Percentiles rank a stretch among this genome's conserved stretches.
Evolutionary conservation across 306 rosid genomes (phyloP).

Genomic region (Astragalus glycyphyllos): DNA sequence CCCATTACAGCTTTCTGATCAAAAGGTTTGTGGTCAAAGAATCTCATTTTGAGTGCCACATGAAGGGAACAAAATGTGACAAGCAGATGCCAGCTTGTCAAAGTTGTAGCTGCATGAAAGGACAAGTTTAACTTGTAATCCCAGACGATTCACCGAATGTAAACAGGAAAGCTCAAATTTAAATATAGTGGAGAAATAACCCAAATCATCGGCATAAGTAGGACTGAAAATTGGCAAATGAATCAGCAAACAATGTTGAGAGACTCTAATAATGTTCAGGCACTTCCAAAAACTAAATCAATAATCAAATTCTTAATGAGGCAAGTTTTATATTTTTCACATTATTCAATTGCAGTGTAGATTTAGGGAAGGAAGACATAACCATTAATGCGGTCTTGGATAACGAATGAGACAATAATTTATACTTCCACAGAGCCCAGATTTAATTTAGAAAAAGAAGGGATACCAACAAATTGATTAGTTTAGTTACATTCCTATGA

Average conservation of each 20-base stretch:
- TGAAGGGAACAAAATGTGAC: constrained; percentile 98
- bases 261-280: constrained; percentile 7
- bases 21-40: constrained; percentile 92
- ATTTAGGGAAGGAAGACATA: constrained; percentile 25
- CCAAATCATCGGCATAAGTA: constrained; percentile 24
- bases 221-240: not conserved
- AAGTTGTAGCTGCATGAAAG: constrained; percentile 83
- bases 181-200: constrained; percentile 13
- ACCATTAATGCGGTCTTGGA: constrained; percentile 3
- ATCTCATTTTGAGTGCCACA: constrained; percentile 77
- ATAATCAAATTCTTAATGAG: constrained; percentile 1
- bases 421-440: constrained; percentile 29
- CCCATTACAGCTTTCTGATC: constrained; percentile 84
- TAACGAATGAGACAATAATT: constrained; percentile 14
- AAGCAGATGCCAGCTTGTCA: constrained; percentile 99
- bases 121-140: constrained; percentile 26
- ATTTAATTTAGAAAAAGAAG: constrained; percentile 33
- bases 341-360: constrained; percentile 9
- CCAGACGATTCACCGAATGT: not conserved
- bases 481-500: not conserved
- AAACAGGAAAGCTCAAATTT: constrained; percentile 26
- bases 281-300: not conserved
- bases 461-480: constrained; percentile 30
- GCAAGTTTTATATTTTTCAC: constrained; percentile 19
- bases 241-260: not conserved